Base-by-base conservation (phyloP, 2,329 filamentous ascomycete species). In the Calonectria pauciramosa region DNA sequence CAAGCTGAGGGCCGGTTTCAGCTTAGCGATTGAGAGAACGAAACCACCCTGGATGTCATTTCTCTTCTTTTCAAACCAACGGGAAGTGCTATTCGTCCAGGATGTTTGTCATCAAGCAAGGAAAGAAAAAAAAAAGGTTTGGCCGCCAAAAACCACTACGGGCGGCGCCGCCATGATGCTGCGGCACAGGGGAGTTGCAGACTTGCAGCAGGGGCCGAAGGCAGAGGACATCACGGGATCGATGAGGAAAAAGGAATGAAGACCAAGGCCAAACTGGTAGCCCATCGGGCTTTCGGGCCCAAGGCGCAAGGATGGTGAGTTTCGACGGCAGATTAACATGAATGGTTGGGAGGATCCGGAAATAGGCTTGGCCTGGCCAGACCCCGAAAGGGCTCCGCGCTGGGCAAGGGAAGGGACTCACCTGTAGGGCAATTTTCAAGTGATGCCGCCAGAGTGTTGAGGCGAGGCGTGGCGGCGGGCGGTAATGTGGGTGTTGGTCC, bases 391-490 rank as follows among this genome's bases (percentile, higher is more conserved):
- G 38, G 23, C 66, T 44, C 59, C 47, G 52, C 32, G 65, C 64
- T 72, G 30, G 13, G 38, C 32, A 44, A 63, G 52, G 64, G 30
- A 67, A 49, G 59, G 18, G 49, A 23, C 44, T 63, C 38, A 23
- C 44, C 41, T 30, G 60, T 44, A 67, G 70, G 51, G 41, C 71
- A 70, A 51, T 68, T 72, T 52, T 49, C 60, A 65, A 54, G 16
- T 34, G 23, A 72, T 54, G 64, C 41, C 65, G 44, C 65, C 44
- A 59, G 60, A 68, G 54, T 63, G 54, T 76, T 79, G 72, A 77
- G 78, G 73, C 73, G 72, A 80, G 79, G 74, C 75, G 76, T 64
- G 64, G 70, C 77, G 72, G 68, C 68, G 73, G 65, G 75, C 77
- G 72, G 74, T 71, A 79, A 70, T 73, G 77, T 73, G 72, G 71